phyloP scores from a whole-genome alignment of 768 basidiomycete species.

The Suillus sp. region DNA sequence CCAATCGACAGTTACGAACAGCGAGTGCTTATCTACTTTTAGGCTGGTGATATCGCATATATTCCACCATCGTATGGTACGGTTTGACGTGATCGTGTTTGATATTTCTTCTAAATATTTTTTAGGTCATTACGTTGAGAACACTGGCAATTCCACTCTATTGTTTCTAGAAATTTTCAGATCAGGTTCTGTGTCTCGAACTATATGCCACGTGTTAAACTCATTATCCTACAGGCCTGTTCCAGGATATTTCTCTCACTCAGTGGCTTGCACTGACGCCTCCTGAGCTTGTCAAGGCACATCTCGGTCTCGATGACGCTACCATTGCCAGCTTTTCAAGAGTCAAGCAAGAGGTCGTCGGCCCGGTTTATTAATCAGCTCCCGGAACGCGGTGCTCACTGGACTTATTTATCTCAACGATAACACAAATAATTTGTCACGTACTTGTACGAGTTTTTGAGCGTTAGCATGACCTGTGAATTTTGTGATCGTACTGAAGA shows the following conservation, averaged over 20 bases:
- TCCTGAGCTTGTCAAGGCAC: conserved; percentile 58
- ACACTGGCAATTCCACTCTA: conserved; percentile 60
- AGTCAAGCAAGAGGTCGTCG: conserved; percentile 53
- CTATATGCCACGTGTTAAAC: conserved; percentile 1
- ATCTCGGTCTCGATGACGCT: conserved; percentile 56
- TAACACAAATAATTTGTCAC: conserved; percentile 7
- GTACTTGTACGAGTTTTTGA: conserved; percentile 22
- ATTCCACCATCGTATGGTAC: conserved; percentile 28
- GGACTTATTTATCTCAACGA: conserved; percentile 3
- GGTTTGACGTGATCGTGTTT: conserved; percentile 3
- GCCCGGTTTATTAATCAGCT: conserved; percentile 19
- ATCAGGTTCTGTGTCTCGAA: conserved; percentile 39
- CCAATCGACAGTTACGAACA: not conserved
- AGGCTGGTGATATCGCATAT: conserved; percentile 34
- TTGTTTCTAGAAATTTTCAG: conserved; percentile 65
- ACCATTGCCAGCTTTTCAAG: conserved; percentile 50
- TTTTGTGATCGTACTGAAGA: not conserved
- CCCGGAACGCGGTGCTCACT: not conserved
- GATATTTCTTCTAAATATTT: not conserved
- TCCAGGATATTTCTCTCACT: conserved; percentile 58
- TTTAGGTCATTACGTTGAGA: conserved; percentile 68
- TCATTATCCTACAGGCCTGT: conserved; percentile 37
- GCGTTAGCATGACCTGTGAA: conserved; percentile 3
- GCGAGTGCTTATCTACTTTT: conserved; percentile 17
- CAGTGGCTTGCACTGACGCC: conserved; percentile 68